These are phyloP conservation scores for Paecilomyces dactylethromorphus DNA, from an alignment of 2,329 filamentous ascomycete species.

Conservation along the genomic window DNA sequence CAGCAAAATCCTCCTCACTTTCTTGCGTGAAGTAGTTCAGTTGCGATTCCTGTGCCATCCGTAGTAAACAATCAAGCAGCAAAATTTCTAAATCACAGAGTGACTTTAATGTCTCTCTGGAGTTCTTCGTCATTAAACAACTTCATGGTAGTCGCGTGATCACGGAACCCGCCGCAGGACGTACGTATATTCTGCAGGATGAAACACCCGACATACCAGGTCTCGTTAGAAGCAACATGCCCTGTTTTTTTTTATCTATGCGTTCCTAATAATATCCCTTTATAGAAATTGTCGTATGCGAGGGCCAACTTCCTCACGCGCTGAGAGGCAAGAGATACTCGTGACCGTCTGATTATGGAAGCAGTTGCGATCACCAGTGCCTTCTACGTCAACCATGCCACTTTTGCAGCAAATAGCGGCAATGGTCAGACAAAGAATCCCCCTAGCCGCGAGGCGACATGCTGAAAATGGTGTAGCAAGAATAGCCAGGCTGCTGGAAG, in stretches of 20 bases:
- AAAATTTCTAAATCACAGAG: background rate
- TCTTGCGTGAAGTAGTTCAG: too few species aligned
- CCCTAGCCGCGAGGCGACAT: background rate
- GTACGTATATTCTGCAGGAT: background rate
- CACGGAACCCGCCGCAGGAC: background rate
- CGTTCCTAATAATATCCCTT: background rate
- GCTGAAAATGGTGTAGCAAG: background rate
- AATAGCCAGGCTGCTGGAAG: background rate
- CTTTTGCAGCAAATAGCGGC: background rate
- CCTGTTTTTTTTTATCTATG: background rate
- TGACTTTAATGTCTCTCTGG: too few species aligned
- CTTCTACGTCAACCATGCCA: background rate
- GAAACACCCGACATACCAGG: background rate
- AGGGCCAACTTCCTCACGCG: too few species aligned
- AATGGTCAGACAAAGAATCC: background rate
- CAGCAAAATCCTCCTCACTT: too few species aligned
- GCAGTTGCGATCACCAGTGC: background rate
- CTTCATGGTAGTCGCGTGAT: background rate
- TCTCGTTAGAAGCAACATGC: background rate
- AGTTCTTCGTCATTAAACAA: background rate
- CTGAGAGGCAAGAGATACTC: too few species aligned
- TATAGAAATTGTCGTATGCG: too few species aligned
- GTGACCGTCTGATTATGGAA: too few species aligned
- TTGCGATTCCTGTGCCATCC: too few species aligned
- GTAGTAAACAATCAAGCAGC: too few species aligned